phyloP scores from a whole-genome alignment of 805 yeast species.

The Barnettozyma populi region DNA sequence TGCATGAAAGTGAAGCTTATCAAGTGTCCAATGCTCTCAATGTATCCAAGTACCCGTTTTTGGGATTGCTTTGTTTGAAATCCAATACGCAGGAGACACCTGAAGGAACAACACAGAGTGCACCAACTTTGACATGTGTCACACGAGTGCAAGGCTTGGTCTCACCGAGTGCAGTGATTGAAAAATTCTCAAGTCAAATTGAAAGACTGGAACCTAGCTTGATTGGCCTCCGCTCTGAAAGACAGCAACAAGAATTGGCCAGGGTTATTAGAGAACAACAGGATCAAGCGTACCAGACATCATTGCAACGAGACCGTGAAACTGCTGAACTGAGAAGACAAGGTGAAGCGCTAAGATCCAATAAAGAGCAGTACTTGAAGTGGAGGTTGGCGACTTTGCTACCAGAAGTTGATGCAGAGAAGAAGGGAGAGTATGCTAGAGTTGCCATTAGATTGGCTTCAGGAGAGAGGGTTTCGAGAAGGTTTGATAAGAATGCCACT shows the following conservation, averaged over 20 bases:
- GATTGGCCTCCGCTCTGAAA: conserved; percentile 53
- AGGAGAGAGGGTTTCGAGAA: conserved; percentile 53
- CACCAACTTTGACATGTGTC: conserved; percentile 57
- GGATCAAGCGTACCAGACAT: conserved; percentile 68
- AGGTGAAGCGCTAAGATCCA: conserved; percentile 18
- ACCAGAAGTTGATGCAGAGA: conserved; percentile 26
- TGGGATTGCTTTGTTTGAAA: conserved; percentile 71
- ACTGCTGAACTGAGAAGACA: conserved; percentile 39
- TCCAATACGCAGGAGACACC: conserved; percentile 47
- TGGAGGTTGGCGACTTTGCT: conserved; percentile 38
- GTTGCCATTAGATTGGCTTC: conserved; percentile 63
- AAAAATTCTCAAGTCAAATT: conserved; percentile 40
- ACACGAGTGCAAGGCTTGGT: conserved; percentile 56
- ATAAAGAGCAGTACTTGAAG: conserved; percentile 38
- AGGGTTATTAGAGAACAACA: conserved; percentile 63
- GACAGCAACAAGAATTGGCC: conserved; percentile 53
- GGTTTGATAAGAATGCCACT: conserved; percentile 39
- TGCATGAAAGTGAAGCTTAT: conserved; percentile 73
- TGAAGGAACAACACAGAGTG: conserved; percentile 45
- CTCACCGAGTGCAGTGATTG: conserved; percentile 36
- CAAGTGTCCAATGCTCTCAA: conserved; percentile 74
- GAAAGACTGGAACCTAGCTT: conserved; percentile 59
- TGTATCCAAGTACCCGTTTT: conserved; percentile 73
- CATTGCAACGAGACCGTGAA: conserved; percentile 62
- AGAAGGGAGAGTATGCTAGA: conserved; percentile 39